These are phyloP conservation scores for Lachnellula occidentalis DNA, from an alignment of 2,329 filamentous ascomycete genomes.

Conservation along the genomic window DNA sequence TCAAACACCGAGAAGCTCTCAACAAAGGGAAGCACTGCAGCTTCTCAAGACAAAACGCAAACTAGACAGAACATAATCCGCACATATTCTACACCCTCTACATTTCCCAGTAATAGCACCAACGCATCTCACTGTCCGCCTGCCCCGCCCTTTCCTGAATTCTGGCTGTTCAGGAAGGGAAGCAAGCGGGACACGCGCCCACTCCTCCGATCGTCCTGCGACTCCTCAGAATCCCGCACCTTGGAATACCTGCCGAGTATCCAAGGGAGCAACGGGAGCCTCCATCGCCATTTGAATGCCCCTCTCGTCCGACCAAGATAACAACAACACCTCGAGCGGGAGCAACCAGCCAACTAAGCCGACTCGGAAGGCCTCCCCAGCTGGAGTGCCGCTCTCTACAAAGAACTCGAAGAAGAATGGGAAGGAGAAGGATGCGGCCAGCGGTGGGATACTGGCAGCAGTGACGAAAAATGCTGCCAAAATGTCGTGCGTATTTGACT, in stretches of 20 bases:
- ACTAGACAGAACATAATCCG: neutral
- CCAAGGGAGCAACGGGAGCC: neutral
- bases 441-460: conserved; percentile 26
- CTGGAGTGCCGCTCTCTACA: conserved; percentile 25
- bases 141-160: conserved; percentile 23
- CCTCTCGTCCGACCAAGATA: conserved; percentile 32
- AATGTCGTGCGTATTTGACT: conserved; percentile 23
- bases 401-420: conserved; percentile 32
- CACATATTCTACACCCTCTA: neutral
- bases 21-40: conserved; percentile 2
- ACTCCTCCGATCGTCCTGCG: neutral
- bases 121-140: neutral
- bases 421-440: conserved; percentile 28
- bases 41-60: neutral
- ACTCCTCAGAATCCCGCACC: conserved; percentile 9
- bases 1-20: conserved; percentile 1
- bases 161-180: conserved; percentile 24
- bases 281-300: conserved; percentile 31
- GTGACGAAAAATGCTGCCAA: conserved; percentile 30
- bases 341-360: conserved; percentile 20
- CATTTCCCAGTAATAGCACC: neutral
- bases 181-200: conserved; percentile 16
- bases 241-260: conserved; percentile 1
- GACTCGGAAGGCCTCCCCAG: conserved; percentile 20
- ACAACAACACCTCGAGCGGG: conserved; percentile 17